Conservation (phyloP, 495 filamentous ascomycete species). For the Chaetomidium leptoderma region DNA sequence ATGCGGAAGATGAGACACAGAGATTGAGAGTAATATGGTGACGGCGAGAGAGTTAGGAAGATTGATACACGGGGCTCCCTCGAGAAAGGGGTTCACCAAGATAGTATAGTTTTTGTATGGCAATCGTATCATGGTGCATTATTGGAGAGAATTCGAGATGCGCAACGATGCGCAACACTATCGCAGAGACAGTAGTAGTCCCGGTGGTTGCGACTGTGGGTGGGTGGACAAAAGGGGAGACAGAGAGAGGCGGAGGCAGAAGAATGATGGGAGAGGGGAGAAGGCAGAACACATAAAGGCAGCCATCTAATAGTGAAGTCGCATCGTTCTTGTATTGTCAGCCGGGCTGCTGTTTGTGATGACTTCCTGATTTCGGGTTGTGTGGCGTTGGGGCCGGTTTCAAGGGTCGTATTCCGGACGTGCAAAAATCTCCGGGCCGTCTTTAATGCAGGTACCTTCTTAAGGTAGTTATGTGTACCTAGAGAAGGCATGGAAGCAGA, state of each 20-base stretch:
- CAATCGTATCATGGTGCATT: not conserved
- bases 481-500: too few relatives aligned
- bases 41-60: not conserved
- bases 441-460: too few relatives aligned
- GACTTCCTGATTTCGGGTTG: not conserved
- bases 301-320: conserved; percentile 16
- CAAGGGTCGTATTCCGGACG: not conserved
- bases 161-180: not conserved
- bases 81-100: not conserved
- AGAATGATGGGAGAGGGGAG: not conserved
- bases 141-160: not conserved
- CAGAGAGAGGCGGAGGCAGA: not conserved
- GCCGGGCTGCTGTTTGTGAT: not conserved
- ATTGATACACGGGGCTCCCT: conserved; percentile 6
- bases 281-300: conserved; percentile 8
- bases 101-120: conserved; percentile 17
- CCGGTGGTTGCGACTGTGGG: not conserved
- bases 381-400: not conserved
- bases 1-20: not conserved
- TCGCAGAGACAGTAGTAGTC: conserved; percentile 6
- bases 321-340: conserved; percentile 3
- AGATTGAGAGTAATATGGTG: not conserved
- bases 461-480: too few relatives aligned
- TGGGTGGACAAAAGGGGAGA: conserved; percentile 1
- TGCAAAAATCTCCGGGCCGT: too few relatives aligned